Conservation (phyloP, 2,329 filamentous ascomycete species). For the Aureobasidium sp. region DNA sequence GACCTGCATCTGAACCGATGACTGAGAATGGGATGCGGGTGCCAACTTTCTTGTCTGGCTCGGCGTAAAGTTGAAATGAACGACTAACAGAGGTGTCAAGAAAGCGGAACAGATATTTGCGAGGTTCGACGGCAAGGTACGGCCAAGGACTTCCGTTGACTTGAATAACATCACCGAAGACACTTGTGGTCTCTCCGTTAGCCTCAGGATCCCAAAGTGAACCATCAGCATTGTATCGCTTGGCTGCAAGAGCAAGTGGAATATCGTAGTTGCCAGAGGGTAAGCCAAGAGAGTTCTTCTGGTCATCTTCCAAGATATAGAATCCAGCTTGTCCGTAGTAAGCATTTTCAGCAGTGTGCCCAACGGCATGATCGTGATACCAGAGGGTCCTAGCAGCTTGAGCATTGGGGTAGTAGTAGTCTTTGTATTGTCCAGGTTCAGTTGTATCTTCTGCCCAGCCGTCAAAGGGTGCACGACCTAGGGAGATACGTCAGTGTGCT, state of each 20-base stretch:
- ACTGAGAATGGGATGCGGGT: slow-evolving; percentile 43
- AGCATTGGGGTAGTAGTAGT: slow-evolving; percentile 55
- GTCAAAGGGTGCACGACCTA: slow-evolving; percentile 39
- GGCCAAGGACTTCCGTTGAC: slow-evolving; percentile 51
- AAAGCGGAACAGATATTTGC: slow-evolving; percentile 53
- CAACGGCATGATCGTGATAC: slow-evolving; percentile 36
- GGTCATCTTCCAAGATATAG: slow-evolving; percentile 47
- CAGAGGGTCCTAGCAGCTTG: slow-evolving; percentile 36
- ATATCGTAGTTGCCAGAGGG: slow-evolving; percentile 49
- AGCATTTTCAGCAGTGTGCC: slow-evolving; percentile 25
- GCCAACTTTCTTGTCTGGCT: slow-evolving; percentile 26
- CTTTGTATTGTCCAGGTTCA: slow-evolving; percentile 48
- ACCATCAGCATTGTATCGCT: slow-evolving; percentile 47
- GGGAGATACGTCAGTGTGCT: neutral
- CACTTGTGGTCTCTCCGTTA: slow-evolving; percentile 26
- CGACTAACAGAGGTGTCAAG: slow-evolving; percentile 45
- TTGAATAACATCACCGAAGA: slow-evolving; percentile 33
- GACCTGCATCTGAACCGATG: slow-evolving; percentile 49
- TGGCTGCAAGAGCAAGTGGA: slow-evolving; percentile 44
- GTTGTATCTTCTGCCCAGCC: slow-evolving; percentile 51
- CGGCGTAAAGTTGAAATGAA: slow-evolving; percentile 44
- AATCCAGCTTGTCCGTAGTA: slow-evolving; percentile 52
- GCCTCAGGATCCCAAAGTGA: slow-evolving; percentile 41
- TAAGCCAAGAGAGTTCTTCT: slow-evolving; percentile 43
- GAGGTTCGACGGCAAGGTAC: slow-evolving; percentile 50